These are phyloP conservation scores for Metarhizium album DNA, from an alignment of 2,329 filamentous ascomycete genomes.

Conservation along the genomic window DNA sequence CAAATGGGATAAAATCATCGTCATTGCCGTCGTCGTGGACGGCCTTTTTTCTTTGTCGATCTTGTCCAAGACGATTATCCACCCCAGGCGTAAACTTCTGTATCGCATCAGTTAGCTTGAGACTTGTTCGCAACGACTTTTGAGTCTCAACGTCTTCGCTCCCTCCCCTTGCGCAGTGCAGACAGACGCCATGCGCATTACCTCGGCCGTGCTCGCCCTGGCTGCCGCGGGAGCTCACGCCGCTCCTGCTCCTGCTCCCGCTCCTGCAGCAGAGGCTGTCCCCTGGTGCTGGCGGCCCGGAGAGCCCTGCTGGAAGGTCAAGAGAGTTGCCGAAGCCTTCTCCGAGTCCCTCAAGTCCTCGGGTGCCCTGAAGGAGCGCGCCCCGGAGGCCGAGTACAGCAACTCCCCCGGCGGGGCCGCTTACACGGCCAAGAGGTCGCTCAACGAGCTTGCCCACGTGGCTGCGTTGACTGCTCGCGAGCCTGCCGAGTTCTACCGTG, in stretches of 20 bases:
- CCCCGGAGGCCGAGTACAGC: constrained; percentile 16
- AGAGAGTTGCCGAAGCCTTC: constrained; percentile 15
- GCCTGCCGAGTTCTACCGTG: constrained; percentile 21
- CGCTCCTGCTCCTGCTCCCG: constrained; percentile 1
- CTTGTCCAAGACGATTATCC: neutral
- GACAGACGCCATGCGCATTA: neutral
- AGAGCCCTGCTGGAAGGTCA: constrained; percentile 24
- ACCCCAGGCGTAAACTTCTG: neutral
- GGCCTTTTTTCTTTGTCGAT: neutral
- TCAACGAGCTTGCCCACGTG: constrained; percentile 28
- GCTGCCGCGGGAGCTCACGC: constrained; percentile 28
- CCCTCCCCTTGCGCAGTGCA: constrained; percentile 4
- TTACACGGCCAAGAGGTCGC: constrained; percentile 26
- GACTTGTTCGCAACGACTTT: neutral
- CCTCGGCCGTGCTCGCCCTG: constrained; percentile 26
- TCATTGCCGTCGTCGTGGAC: neutral
- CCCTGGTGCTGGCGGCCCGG: constrained; percentile 19
- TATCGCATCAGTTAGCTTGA: neutral
- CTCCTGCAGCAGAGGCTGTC: constrained; percentile 5
- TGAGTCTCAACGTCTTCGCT: neutral
- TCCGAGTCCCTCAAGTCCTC: constrained; percentile 14
- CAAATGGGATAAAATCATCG: neutral
- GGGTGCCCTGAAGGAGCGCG: constrained; percentile 16
- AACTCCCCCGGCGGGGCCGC: constrained; percentile 25
- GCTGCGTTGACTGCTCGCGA: constrained; percentile 20